Conservation (phyloP, 2,329 filamentous ascomycete species). For the Talaromyces rugulosus region DNA sequence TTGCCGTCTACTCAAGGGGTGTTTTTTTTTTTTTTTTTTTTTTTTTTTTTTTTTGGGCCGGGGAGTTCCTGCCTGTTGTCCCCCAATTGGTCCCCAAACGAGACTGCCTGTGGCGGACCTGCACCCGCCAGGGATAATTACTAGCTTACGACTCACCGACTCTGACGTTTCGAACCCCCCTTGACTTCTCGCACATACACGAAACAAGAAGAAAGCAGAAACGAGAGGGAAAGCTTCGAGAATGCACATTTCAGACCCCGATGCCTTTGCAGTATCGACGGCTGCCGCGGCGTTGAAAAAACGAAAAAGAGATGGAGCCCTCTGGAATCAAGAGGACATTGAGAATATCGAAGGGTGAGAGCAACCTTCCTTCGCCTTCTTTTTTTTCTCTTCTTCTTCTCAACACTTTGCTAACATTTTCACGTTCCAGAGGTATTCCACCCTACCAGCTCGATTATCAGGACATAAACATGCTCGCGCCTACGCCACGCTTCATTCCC, state of each 20-base stretch:
- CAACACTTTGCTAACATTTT: background rate
- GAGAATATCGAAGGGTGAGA: slow-evolving; percentile 12
- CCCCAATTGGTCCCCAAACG: background rate
- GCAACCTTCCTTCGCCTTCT: background rate
- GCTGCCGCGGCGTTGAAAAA: slow-evolving; percentile 19
- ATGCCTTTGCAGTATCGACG: slow-evolving; percentile 5
- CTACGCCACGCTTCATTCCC: slow-evolving; percentile 11
- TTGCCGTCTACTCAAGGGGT: background rate
- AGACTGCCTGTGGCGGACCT: background rate
- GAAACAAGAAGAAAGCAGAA: background rate
- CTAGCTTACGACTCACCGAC: background rate
- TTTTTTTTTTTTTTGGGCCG: background rate
- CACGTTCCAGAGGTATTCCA: slow-evolving; percentile 1
- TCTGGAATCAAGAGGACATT: background rate
- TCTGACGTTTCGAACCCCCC: background rate
- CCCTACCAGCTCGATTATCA: slow-evolving; percentile 15
- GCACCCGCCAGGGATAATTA: background rate
- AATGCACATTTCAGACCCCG: slow-evolving; percentile 7
- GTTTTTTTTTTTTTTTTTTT: background rate
- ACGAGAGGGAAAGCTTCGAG: background rate
- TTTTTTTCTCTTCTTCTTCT: background rate
- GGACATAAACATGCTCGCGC: slow-evolving; percentile 13
- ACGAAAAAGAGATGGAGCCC: slow-evolving; percentile 20
- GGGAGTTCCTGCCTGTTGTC: background rate
- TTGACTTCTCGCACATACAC: background rate